Base-by-base conservation (phyloP, 495 filamentous ascomycete genomes). In the Aspergillus avenaceus region DNA sequence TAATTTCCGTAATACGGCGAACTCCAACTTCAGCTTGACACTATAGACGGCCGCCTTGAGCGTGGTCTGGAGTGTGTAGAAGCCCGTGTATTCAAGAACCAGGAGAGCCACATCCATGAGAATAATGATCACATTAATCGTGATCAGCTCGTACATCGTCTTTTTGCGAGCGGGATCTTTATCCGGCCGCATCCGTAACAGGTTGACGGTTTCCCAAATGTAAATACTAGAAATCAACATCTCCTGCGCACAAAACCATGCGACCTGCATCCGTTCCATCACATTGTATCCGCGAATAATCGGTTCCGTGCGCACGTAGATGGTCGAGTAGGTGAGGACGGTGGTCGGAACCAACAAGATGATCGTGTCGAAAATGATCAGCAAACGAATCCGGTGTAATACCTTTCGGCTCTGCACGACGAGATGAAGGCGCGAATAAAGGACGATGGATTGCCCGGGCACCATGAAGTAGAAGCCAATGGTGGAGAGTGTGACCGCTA, bases 371-470 rank as follows among this genome's bases (percentile, higher is more conserved):
- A 78, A 36, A 16, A 84, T 73, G 46, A 87, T 84, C 62, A 84
- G 75, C 56, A 47, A 70, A 5, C 80, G 69, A 0, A 84, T 66
- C 23, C 63, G 58, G n/a, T 76, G 75, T 2, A 84, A 60, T 8
- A 75, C 47, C n/a, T 53, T 63, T 13, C 56, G 61, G 21, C 70
- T 76, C 34, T 74, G 71, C 6, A 78, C 67, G 16, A 87, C 69
- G 24, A 86, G 64, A 55, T 86, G 80, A 0, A 87, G 75, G 8
- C 84, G 79, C 3, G 83, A 86, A 56, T 80, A 87, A 8, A 87
- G 72, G 3, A 87, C 82, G 12, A 86, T 51, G n/a, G 81, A 82
- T 62, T 85, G 83, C 3, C 80, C 81, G 0, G 81, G 79, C 0
- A 87, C 80, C 81, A 85, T 84, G 29, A 64, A 55, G 41, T 73